Evolutionary conservation across 768 basidiomycete genomes (phyloP).

Genomic region (Amanita subjunquillea): DNA sequence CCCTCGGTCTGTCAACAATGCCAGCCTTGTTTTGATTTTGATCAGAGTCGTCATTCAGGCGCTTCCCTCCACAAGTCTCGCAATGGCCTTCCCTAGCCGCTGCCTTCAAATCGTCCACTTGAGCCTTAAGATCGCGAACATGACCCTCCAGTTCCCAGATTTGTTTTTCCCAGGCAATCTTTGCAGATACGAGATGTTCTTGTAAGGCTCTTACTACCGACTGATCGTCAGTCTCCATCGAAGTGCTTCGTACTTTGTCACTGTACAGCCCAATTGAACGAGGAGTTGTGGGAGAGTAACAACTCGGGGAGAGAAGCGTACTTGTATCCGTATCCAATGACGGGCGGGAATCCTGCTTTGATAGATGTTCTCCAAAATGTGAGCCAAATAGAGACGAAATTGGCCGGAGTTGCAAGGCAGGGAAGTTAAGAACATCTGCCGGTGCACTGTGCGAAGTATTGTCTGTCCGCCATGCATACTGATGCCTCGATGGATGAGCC

Average conservation of each 20-base stretch:
- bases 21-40: constrained; percentile 16
- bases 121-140: constrained; percentile 59
- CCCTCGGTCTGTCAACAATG: constrained; percentile 55
- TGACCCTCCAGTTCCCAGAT: constrained; percentile 71
- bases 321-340: constrained; percentile 32
- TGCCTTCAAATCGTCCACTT: constrained; percentile 44
- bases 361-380: constrained; percentile 47
- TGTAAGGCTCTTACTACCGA: constrained; percentile 43
- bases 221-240: constrained; percentile 20
- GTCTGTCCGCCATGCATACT: constrained; percentile 16
- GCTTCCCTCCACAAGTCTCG: constrained; percentile 44
- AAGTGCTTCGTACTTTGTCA: constrained; percentile 12
- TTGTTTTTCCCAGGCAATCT: constrained; percentile 60
- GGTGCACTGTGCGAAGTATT: constrained; percentile 52
- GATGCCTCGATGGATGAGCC: constrained; percentile 10
- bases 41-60: not conserved
- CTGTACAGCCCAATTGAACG: constrained; percentile 16
- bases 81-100: constrained; percentile 34
- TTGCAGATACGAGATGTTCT: constrained; percentile 47
- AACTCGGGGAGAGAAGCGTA: constrained; percentile 41
- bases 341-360: constrained; percentile 21
- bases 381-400: constrained; percentile 69
- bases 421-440: constrained; percentile 50
- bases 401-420: constrained; percentile 60
- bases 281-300: constrained; percentile 39